A percentile compares a stretch with the other conserved stretches of the same genome.
Conservation (phyloP, 441 rosid genomes). For the Capsella rubella region DNA sequence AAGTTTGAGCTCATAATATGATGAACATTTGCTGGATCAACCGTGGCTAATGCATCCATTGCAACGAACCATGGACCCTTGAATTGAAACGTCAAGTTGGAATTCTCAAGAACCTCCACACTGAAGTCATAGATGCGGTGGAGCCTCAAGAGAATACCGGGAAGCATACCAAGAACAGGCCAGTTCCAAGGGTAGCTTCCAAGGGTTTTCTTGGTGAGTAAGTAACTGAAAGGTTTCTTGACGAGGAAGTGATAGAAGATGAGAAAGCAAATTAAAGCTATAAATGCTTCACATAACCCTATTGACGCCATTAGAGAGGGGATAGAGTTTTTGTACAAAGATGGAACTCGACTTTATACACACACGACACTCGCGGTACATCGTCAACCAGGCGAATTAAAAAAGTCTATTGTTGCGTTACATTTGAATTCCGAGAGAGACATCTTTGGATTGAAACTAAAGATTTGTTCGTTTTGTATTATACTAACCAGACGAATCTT, state of each 20-base stretch:
- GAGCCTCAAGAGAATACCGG: neutral
- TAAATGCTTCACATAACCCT: neutral
- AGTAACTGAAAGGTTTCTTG: neutral
- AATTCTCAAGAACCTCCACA: neutral
- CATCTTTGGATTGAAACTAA: neutral
- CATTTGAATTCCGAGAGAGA: neutral
- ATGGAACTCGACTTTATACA: neutral
- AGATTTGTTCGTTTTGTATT: neutral
- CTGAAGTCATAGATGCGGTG: neutral
- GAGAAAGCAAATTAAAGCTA: neutral
- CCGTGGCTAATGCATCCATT: slow-evolving; percentile 41
- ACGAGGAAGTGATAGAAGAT: neutral
- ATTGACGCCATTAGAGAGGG: neutral
- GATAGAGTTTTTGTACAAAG: neutral
- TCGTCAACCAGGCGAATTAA: neutral
- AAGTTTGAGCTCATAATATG: slow-evolving; percentile 48
- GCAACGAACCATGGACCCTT: slow-evolving; percentile 30
- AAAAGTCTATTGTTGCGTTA: neutral
- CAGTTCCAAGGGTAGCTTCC: neutral
- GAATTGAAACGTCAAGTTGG: neutral
- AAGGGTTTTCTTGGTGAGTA: neutral
- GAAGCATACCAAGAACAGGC: slow-evolving; percentile 2
- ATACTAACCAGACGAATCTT: neutral
- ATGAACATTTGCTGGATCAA: slow-evolving; percentile 50
- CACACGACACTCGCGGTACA: neutral